phyloP scores from a whole-genome alignment of 1,139 yeast genomes.

The Sugiyamaella pinicola region DNA sequence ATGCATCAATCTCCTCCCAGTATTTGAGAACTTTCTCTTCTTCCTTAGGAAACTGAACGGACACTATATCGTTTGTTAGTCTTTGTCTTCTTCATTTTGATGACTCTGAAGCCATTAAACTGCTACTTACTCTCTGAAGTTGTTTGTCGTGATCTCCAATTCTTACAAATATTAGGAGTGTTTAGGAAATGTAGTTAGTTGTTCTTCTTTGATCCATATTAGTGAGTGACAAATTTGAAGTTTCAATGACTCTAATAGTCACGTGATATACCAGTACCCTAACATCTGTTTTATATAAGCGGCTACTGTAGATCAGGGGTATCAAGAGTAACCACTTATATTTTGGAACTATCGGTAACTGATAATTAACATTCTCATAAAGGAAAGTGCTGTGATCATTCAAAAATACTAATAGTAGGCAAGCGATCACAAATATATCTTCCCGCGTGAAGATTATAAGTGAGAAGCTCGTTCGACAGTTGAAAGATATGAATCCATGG shows the following conservation, averaged over 20 bases:
- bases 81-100: not conserved
- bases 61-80: constrained; percentile 11
- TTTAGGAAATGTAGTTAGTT: not conserved
- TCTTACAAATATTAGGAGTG: not conserved
- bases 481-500: too few relatives aligned
- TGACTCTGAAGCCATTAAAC: not conserved
- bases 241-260: constrained; percentile 5
- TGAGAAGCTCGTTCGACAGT: too few relatives aligned
- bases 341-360: too few relatives aligned
- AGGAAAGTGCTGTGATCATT: too few relatives aligned
- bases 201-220: not conserved
- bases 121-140: not conserved
- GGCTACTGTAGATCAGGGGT: too few relatives aligned
- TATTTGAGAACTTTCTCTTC: constrained; percentile 76
- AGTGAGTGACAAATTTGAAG: constrained; percentile 8
- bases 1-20: constrained; percentile 93
- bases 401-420: too few relatives aligned
- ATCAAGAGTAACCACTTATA: too few relatives aligned
- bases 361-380: too few relatives aligned
- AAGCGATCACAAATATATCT: too few relatives aligned
- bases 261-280: not conserved
- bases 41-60: constrained; percentile 72
- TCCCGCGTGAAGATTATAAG: too few relatives aligned
- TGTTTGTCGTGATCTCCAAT: not conserved
- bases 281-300: not conserved